Percentiles rank a stretch among this genome's conserved stretches.
phyloP scores from a whole-genome alignment of 129 eudicot genomes.

The Tagetes patula region DNA sequence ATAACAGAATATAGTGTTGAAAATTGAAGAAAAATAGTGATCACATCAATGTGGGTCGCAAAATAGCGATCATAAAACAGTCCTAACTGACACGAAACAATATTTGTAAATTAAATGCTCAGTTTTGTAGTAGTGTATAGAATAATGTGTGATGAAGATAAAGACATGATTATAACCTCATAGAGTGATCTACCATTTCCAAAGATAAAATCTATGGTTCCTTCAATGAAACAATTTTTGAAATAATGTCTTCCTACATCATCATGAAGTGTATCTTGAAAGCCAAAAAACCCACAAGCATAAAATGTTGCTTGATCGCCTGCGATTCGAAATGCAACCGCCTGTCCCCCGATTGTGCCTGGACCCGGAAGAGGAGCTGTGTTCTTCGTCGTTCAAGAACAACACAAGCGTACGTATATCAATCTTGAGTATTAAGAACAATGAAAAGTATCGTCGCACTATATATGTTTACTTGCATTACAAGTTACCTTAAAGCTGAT shows the following conservation, averaged over 20 bases:
- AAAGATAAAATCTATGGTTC: slow-evolving; percentile 84
- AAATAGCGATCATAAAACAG: too few species aligned
- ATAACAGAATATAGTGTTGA: not conserved
- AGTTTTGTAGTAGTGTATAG: not conserved
- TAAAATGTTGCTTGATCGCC: slow-evolving; percentile 86
- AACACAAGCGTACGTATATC: slow-evolving; percentile 1
- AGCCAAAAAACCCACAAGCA: slow-evolving; percentile 82
- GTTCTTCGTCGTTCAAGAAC: slow-evolving; percentile 45
- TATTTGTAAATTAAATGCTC: not conserved
- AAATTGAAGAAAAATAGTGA: too few species aligned
- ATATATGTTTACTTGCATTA: not conserved
- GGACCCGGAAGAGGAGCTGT: slow-evolving; percentile 68
- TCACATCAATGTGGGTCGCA: too few species aligned
- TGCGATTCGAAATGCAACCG: slow-evolving; percentile 60
- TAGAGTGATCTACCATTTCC: slow-evolving; percentile 84
- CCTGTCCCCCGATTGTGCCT: slow-evolving; percentile 73
- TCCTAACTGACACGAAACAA: too few species aligned
- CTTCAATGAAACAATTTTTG: slow-evolving; percentile 75
- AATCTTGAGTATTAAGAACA: not conserved
- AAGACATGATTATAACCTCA: slow-evolving; percentile 44
- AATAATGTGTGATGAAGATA: not conserved
- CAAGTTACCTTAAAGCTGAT: slow-evolving; percentile 72
- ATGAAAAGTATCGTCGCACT: not conserved
- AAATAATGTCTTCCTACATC: slow-evolving; percentile 79
- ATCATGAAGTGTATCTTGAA: slow-evolving; percentile 81